These are phyloP conservation scores for Taxawa tesnikishii DNA, from an alignment of 2,329 filamentous ascomycete genomes.

Conservation along the genomic window DNA sequence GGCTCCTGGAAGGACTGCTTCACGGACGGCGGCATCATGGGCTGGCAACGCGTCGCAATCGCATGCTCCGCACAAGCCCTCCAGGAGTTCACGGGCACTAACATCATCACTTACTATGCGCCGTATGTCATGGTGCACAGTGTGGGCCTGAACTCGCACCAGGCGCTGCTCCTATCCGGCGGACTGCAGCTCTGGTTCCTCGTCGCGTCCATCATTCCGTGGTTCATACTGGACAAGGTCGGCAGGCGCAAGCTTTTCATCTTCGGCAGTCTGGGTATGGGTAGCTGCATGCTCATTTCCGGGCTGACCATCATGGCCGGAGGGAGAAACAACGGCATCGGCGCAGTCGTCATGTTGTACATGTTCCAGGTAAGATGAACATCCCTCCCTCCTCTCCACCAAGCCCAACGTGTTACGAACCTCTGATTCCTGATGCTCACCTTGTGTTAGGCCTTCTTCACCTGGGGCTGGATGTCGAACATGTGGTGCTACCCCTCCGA, in stretches of 20 bases:
- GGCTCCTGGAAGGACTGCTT: slow-evolving; percentile 13
- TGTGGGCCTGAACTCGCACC: background rate
- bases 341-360: slow-evolving; percentile 23
- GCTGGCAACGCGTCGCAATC: slow-evolving; percentile 1
- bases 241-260: slow-evolving; percentile 28
- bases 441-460: slow-evolving; percentile 24
- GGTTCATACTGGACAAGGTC: slow-evolving; percentile 21
- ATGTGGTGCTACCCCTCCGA: slow-evolving; percentile 14
- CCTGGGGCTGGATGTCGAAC: slow-evolving; percentile 13
- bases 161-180: background rate
- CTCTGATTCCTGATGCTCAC: no score
- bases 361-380: no score
- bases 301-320: slow-evolving; percentile 12
- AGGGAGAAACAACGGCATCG: slow-evolving; percentile 11
- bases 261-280: slow-evolving; percentile 30
- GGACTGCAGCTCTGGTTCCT: background rate
- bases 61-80: slow-evolving; percentile 1
- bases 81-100: slow-evolving; percentile 3
- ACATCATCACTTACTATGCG: slow-evolving; percentile 5
- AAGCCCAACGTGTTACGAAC: no score
- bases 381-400: no score
- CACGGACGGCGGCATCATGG: slow-evolving; percentile 7
- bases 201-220: background rate
- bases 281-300: slow-evolving; percentile 24
- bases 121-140: background rate